phyloP scores from a whole-genome alignment of 139 green algal genomes.

The Penium margaritaceum region DNA sequence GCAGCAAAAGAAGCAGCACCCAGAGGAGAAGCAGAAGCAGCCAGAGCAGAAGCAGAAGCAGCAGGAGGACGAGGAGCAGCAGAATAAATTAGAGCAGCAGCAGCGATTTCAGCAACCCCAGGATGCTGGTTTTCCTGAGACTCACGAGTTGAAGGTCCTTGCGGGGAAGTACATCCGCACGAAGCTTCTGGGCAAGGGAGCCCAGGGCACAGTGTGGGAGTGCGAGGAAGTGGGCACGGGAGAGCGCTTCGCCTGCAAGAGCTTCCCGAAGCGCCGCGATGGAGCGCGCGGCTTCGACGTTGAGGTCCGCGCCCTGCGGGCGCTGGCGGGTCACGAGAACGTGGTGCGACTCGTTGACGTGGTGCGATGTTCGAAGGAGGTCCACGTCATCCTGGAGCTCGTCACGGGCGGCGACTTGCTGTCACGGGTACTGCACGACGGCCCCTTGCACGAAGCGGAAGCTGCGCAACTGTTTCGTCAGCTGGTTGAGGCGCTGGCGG shows the following conservation, averaged over 20 bases:
- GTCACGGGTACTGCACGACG: slow-evolving; percentile 63
- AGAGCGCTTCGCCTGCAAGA: neutral
- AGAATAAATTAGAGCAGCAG: too few relatives aligned
- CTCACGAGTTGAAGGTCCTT: too few relatives aligned
- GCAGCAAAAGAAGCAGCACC: too few relatives aligned
- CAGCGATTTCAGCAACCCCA: too few relatives aligned
- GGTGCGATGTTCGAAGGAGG: slow-evolving; percentile 25
- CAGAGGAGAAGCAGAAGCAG: too few relatives aligned
- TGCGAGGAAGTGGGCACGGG: neutral
- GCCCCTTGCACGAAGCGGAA: slow-evolving; percentile 17
- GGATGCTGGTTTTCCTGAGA: too few relatives aligned
- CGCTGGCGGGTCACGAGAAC: slow-evolving; percentile 10
- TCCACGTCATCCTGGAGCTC: slow-evolving; percentile 49
- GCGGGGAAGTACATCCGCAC: neutral
- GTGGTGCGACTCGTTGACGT: slow-evolving; percentile 32
- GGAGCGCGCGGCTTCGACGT: neutral
- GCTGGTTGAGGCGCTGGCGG: slow-evolving; percentile 26
- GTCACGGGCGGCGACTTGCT: slow-evolving; percentile 91
- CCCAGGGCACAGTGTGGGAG: slow-evolving; percentile 9
- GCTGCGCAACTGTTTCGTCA: slow-evolving; percentile 17
- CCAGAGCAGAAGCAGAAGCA: too few relatives aligned
- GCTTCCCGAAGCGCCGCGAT: neutral
- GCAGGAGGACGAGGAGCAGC: too few relatives aligned
- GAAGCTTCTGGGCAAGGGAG: neutral
- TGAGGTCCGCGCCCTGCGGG: slow-evolving; percentile 12